These are phyloP conservation scores for Phaeosphaeriaceae sp. DNA, from an alignment of 2,329 filamentous ascomycete genomes.

Conservation along the genomic window DNA sequence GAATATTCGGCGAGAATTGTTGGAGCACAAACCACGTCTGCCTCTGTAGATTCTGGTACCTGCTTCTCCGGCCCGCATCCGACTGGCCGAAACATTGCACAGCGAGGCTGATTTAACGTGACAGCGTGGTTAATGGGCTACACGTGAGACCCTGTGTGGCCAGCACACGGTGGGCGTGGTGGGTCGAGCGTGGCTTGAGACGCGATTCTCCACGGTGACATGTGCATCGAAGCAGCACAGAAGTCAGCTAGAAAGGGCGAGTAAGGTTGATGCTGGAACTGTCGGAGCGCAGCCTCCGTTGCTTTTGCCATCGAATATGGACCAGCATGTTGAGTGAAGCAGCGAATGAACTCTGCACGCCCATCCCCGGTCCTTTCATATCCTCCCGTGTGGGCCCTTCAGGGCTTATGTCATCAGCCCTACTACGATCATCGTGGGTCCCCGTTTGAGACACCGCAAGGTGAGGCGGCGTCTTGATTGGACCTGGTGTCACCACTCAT, in stretches of 20 bases:
- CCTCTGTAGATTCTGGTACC: constrained; percentile 24
- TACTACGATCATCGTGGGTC: constrained; percentile 24
- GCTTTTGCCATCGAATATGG: constrained; percentile 11
- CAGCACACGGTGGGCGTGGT: constrained; percentile 33
- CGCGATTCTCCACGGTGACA: constrained; percentile 23
- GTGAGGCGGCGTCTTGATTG: constrained; percentile 41
- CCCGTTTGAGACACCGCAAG: constrained; percentile 40
- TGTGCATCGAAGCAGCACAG: constrained; percentile 19
- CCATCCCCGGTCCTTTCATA: constrained; percentile 16
- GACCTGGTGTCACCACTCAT: constrained; percentile 26
- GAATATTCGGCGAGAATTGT: constrained; percentile 12
- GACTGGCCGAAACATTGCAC: constrained; percentile 16
- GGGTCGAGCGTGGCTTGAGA: constrained; percentile 25
- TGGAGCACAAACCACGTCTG: constrained; percentile 10
- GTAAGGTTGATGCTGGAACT: constrained; percentile 28
- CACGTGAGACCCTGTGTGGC: constrained; percentile 23
- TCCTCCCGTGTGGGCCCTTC: constrained; percentile 21
- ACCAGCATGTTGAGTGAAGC: constrained; percentile 36
- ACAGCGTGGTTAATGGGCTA: constrained; percentile 31
- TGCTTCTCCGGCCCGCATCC: constrained; percentile 27
- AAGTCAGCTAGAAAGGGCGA: constrained; percentile 32
- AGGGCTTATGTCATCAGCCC: constrained; percentile 33
- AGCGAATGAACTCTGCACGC: constrained; percentile 20
- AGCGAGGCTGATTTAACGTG: constrained; percentile 28
- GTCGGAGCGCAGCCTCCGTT: constrained; percentile 18